Base-by-base conservation (phyloP, 495 filamentous ascomycete genomes). In the Aspergillus sparsus region DNA sequence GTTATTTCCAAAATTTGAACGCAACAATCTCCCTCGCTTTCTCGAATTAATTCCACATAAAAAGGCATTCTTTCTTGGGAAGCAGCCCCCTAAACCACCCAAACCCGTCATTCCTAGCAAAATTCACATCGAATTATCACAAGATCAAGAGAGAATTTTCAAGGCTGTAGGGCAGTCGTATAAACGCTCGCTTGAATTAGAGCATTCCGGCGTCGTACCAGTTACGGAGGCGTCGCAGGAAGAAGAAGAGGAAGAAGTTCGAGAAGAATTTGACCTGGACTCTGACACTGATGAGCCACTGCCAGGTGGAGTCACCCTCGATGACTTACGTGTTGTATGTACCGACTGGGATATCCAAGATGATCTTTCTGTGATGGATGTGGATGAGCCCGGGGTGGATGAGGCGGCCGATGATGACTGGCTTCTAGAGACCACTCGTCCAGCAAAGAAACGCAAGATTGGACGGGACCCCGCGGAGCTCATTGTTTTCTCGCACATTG, bases 51-150 rank as follows among this genome's bases (percentile, higher is more conserved):
- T 97, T 18, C 88, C 88, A 9, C 84, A 84, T 15, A 90, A 89
- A 71, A 86, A 85, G 62, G 89, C 88, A 3, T 77, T 82, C 35
- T 92, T 87, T 66, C 71, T 86, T 39, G 84, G 84, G 33, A 90
- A 91, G 69, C 79, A 82, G 44, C 89, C 89, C 2, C 33, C 78
- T 1, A 93, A 91, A 69, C 80, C 83, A 10, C 92, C 95, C 16
- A 97, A 90, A 67, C 82, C 88, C 1, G 78, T 97, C 15, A 78
- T 91, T 12, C 91, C 92, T 0, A 92, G 88, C 11, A 99, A 98
- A 71, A 79, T 96, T 49, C 90, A 85, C 58, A 74, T 98, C 6
- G 94, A 98, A 58, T 73, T 97, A 10, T 85, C 86, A 5, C 79
- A 80, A 49, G 94, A 98, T 66, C 87, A 94, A 64, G 87, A 92